phyloP scores from a whole-genome alignment of 2,329 filamentous ascomycete species.

The Hortaea sp. region DNA sequence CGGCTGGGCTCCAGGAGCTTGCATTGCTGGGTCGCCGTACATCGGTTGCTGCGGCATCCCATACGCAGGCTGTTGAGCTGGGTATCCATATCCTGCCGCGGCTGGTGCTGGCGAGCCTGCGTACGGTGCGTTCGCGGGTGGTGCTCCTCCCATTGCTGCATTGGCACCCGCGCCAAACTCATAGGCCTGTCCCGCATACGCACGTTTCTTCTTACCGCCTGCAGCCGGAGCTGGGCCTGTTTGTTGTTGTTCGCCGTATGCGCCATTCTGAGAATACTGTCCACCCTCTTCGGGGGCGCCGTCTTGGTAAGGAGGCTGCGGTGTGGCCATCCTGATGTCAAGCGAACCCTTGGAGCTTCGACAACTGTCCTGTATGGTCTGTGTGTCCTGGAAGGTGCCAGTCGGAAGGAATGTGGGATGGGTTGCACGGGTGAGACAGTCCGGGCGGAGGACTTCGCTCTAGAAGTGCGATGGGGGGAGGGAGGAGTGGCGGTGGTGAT shows the following conservation, averaged over 20 bases:
- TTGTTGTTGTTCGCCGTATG: conserved; percentile 8
- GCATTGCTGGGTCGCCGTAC: conserved; percentile 15
- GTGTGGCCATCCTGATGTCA: conserved; percentile 2
- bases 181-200: conserved; percentile 89
- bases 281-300: conserved; percentile 6
- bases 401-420: neutral
- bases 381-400: neutral
- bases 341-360: neutral
- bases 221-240: conserved; percentile 13
- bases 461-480: too few relatives aligned
- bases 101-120: conserved; percentile 30
- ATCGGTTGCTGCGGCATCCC: conserved; percentile 24
- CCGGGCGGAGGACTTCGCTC: too few relatives aligned
- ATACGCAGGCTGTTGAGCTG: conserved; percentile 28
- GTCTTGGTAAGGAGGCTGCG: conserved; percentile 7
- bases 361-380: neutral
- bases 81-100: conserved; percentile 27
- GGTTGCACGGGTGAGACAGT: neutral
- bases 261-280: conserved; percentile 13
- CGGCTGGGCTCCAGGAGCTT: conserved; percentile 10
- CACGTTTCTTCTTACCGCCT: conserved; percentile 59
- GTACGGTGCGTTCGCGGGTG: conserved; percentile 34
- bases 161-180: conserved; percentile 86
- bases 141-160: conserved; percentile 33
- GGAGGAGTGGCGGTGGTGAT: too few relatives aligned